phyloP scores from a whole-genome alignment of 2,329 filamentous ascomycete genomes.

The Curvularia sp. region DNA sequence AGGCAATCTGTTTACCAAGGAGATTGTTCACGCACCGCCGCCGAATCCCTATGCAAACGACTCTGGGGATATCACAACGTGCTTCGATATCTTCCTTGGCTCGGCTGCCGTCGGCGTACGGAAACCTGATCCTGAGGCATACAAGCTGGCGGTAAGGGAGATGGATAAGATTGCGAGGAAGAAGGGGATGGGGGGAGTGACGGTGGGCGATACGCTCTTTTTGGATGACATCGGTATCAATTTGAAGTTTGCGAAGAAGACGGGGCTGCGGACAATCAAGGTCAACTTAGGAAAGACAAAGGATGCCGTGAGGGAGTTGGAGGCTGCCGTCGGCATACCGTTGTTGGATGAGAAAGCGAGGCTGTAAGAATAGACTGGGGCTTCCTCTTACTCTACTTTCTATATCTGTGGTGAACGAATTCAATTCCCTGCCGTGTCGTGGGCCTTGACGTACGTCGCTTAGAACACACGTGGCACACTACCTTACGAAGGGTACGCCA shows the following conservation, averaged over 20 bases:
- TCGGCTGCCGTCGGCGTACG: slow-evolving; percentile 86
- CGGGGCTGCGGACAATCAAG: slow-evolving; percentile 84
- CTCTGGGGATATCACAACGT: slow-evolving; percentile 61
- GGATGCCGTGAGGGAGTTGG: slow-evolving; percentile 83
- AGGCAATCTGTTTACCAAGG: slow-evolving; percentile 51
- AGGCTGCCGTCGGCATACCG: slow-evolving; percentile 73
- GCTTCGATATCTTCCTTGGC: slow-evolving; percentile 88
- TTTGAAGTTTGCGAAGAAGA: slow-evolving; percentile 75
- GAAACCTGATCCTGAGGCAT: slow-evolving; percentile 86
- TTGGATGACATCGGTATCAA: slow-evolving; percentile 96
- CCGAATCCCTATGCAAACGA: slow-evolving; percentile 38
- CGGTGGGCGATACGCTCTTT: slow-evolving; percentile 77
- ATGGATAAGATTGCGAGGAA: slow-evolving; percentile 68
- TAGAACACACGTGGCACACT: no score
- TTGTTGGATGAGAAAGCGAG: slow-evolving; percentile 59
- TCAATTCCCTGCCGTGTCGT: no score
- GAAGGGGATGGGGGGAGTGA: slow-evolving; percentile 62
- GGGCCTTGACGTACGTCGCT: no score
- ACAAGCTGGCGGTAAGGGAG: slow-evolving; percentile 72
- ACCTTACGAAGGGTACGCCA: no score
- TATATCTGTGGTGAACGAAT: no score
- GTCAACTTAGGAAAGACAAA: slow-evolving; percentile 79
- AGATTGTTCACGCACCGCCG: slow-evolving; percentile 34
- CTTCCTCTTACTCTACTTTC: not conserved
- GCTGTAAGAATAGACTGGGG: slow-evolving; percentile 25